Conservation (phyloP, 371 early-diverging fungal genomes). For the Mortierella sp. region DNA sequence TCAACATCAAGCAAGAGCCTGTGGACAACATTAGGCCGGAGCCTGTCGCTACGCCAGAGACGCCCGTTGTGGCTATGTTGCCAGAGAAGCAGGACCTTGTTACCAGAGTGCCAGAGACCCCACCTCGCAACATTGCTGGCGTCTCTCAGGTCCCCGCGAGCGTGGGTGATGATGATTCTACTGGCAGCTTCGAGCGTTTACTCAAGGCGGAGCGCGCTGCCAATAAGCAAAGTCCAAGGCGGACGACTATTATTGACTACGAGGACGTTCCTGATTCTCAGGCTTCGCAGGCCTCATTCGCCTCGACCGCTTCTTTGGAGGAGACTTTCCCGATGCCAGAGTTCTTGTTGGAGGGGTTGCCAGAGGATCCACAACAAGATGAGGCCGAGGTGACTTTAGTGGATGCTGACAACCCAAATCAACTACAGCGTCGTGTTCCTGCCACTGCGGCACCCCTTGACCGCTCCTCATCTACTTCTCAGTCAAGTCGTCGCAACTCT, state of each 20-base stretch:
- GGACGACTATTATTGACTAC: background rate
- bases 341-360: constrained; percentile 14
- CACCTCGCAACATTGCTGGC: background rate
- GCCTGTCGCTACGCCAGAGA: background rate
- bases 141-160: constrained; percentile 18
- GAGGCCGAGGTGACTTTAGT: background rate
- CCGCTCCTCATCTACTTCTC: background rate
- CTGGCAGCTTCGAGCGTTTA: constrained; percentile 13
- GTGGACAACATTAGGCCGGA: background rate
- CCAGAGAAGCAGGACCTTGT: background rate
- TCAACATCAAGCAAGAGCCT: background rate
- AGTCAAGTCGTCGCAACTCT: background rate
- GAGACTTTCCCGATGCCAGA: constrained; percentile 25
- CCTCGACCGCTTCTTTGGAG: constrained; percentile 20
- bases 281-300: constrained; percentile 19
- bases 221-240: background rate
- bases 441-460: background rate
- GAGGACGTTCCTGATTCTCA: constrained; percentile 17
- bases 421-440: background rate
- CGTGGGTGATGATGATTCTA: constrained; percentile 22
- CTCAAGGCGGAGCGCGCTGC: constrained; percentile 3
- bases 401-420: constrained; percentile 11
- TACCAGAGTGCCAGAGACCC: background rate
- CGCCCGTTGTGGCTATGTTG: background rate
- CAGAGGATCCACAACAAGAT: constrained; percentile 14